Conservation (phyloP, 148 eudicot species). For the Heliamphora exappendiculata region DNA sequence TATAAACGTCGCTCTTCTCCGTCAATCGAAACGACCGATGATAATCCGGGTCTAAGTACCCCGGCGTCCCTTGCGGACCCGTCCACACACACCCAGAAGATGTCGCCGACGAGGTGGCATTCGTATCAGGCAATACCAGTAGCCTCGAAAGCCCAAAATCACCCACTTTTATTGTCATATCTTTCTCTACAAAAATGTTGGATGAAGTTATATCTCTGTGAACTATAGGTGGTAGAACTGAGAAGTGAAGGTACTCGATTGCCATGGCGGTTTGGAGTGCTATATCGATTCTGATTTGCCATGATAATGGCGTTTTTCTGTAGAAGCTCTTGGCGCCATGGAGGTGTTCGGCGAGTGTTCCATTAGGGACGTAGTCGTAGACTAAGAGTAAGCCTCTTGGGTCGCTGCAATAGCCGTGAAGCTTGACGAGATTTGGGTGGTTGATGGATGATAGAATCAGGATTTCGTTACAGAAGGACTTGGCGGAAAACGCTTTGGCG, state of each 20-base stretch:
- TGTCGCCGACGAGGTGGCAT: slow-evolving; percentile 6
- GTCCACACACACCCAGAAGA: slow-evolving; percentile 78
- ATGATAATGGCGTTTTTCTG: slow-evolving; percentile 39
- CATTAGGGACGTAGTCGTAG: slow-evolving; percentile 78
- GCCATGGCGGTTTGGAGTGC: slow-evolving; percentile 72
- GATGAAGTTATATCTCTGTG: slow-evolving; percentile 83
- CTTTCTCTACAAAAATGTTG: slow-evolving; percentile 71
- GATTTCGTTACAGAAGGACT: slow-evolving; percentile 84
- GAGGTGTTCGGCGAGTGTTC: slow-evolving; percentile 71
- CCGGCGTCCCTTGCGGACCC: slow-evolving; percentile 96
- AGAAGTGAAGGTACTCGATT: slow-evolving; percentile 69
- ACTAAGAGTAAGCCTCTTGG: slow-evolving; percentile 77
- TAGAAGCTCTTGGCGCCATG: slow-evolving; percentile 36
- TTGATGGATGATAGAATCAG: slow-evolving; percentile 66
- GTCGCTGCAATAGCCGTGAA: slow-evolving; percentile 86
- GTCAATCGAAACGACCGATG: slow-evolving; percentile 65
- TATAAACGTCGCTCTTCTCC: slow-evolving; percentile 88
- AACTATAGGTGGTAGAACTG: slow-evolving; percentile 72
- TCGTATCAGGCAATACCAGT: slow-evolving; percentile 33
- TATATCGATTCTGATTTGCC: slow-evolving; percentile 64
- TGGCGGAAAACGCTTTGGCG: slow-evolving; percentile 37
- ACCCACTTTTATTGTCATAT: slow-evolving; percentile 74
- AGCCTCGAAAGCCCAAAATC: slow-evolving; percentile 89
- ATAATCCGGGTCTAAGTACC: slow-evolving; percentile 85
- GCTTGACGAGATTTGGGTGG: slow-evolving; percentile 73